Base-by-base conservation (phyloP, 1,284 basidiomycete genomes). In the Leccinum olivaceoglutinosum region DNA sequence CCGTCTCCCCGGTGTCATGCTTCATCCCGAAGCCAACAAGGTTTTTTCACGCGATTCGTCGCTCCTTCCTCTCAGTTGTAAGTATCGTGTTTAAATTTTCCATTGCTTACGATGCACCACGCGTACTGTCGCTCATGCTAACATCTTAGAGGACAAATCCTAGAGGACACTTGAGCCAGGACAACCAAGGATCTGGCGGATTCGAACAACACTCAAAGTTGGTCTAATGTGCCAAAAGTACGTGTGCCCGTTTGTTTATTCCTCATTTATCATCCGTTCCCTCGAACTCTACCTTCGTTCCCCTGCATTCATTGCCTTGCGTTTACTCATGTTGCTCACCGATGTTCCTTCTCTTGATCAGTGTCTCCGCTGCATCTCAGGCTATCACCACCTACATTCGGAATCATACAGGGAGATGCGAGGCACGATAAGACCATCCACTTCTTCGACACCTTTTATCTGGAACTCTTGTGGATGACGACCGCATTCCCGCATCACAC, bases 371-470 rank as follows among this genome's bases (percentile, higher is more conserved):
- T 60, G 89, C 89, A 12, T 85, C 85, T 51, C 89, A 91, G 73
- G 88, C 89, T 16, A 89, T 91, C 71, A 89, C 88, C 4, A 89
- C 87, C n/a, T 91, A 89, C 74, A 86, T 91, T 68, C 85, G 89
- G 60, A 81, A 81, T 64, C 89, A 91, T 71, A 80, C 86, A 66
- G 75, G 82, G 56, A 86, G 89, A 59, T 90, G 89, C 68, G 86
- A 90, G 59, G 74, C 73, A 5, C 83, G 89, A 65, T 82, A 88
- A 67, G 88, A 90, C 71, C 82, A 86, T 55, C 88, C 89, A 2
- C 82, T 91, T 6, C 81, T 91, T 53, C 80, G 85, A n/a, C 88
- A 89, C 70, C 76, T 81, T 44, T 81, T 90, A 49, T 89, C 88
- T 14, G 89, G 89, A 67, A 89, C 88, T 2, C 73, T 77, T 14